Conservation (phyloP, 805 yeast genomes). For the Schwanniomyces yamadae region DNA sequence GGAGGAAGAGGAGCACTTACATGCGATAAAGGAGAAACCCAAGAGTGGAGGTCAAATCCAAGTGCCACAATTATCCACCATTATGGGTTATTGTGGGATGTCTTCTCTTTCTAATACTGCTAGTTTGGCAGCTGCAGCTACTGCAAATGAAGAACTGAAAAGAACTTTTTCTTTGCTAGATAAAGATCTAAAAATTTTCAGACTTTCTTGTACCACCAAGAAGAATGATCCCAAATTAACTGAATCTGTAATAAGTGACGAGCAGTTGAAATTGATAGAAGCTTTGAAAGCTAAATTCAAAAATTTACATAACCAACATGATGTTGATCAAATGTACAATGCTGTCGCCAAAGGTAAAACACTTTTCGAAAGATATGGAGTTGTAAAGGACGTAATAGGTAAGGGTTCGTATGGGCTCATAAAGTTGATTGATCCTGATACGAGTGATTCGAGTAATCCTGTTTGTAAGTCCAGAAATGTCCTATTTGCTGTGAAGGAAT, state of each 20-base stretch:
- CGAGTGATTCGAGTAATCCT: slow-evolving; percentile 3
- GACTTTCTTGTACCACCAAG: slow-evolving; percentile 20
- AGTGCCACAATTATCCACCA: slow-evolving; percentile 23
- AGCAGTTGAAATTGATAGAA: slow-evolving; percentile 25
- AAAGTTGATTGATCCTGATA: slow-evolving; percentile 27
- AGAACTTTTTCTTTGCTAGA: slow-evolving; percentile 31
- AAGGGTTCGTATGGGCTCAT: slow-evolving; percentile 40
- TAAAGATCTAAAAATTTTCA: slow-evolving; percentile 19
- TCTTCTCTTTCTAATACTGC: slow-evolving; percentile 14
- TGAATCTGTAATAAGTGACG: slow-evolving; percentile 29
- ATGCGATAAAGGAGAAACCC: slow-evolving; percentile 20
- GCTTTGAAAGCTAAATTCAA: slow-evolving; percentile 17
- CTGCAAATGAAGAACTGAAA: slow-evolving; percentile 35
- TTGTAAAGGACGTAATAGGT: slow-evolving; percentile 34
- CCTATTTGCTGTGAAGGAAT: slow-evolving; percentile 36
- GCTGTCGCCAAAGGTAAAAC: slow-evolving; percentile 19
- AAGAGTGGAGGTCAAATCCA: slow-evolving; percentile 11
- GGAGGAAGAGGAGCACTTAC: slow-evolving; percentile 29
- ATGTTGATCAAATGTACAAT: slow-evolving; percentile 8
- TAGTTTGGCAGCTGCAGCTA: slow-evolving; percentile 12
- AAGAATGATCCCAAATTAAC: slow-evolving; percentile 14
- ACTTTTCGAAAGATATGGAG: slow-evolving; percentile 33
- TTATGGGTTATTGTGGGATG: slow-evolving; percentile 39
- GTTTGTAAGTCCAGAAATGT: slow-evolving; percentile 4
- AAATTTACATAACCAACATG: slow-evolving; percentile 12